Base-by-base conservation (phyloP, 768 basidiomycete species). In the Dacryopinax spathularia region DNA sequence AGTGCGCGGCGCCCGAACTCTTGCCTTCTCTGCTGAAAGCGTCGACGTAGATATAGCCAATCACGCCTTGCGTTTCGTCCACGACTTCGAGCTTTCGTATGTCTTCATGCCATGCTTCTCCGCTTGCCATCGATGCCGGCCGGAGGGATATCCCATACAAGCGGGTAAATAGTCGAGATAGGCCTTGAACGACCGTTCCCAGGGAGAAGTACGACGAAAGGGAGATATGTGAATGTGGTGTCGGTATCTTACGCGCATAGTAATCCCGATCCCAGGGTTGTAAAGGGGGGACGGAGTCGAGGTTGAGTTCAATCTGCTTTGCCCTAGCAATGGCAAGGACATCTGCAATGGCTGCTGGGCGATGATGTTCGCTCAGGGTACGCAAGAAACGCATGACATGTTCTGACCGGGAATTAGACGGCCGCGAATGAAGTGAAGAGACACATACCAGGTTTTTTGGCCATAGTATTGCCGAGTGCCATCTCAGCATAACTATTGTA, bases 251-350 rank as follows among this genome's bases (percentile, higher is more conserved):
- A 0, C 88, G 87, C 64, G 90, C 88, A 73, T 92, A 97, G 72
- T 86, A 95, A 68, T 97, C 94, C 67, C 93, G 82, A 75, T 98
- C 96, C 96, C 96, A 99, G n/a, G 92, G 86, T 67, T 95, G 83
- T 60, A 98, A 83, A 22, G 79, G 74, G 0, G 79, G 75, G 1
- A 84, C 78, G 22, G 77, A 74, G 22, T 13, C 43, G 20, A 60
- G 61, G 27, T 68, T 63, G 31, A 91, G 81, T 68, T 88, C 86
- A 9, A 77, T 78, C 72, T 89, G 86, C 77, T 98, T 98, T 67
- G 74, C 63, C 81, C 67, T 41, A 33, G 84, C 68, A 74, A 76
- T 72, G 80, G 83, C 63, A 83, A 79, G 44, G 35, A 98, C 75
- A 43, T 94, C 94, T 31, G 77, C 77, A 61, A 81, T 77, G 12